Conservation (phyloP, 495 filamentous ascomycete genomes). For the Aspergillus avenaceus region DNA sequence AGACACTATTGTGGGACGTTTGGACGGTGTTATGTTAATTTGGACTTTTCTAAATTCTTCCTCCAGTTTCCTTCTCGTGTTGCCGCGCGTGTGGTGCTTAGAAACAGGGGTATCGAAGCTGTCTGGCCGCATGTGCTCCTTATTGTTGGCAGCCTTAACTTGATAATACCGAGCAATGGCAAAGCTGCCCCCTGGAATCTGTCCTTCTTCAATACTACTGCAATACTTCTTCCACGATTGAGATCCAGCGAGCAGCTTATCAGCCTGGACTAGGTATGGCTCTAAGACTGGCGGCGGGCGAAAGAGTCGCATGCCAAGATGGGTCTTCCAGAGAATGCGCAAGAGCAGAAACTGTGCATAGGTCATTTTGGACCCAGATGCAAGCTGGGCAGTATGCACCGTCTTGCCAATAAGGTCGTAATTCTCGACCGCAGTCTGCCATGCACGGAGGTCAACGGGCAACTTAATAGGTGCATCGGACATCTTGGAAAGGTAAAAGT, state of each 20-base stretch:
- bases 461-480: neutral
- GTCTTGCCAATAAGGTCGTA: constrained; percentile 3
- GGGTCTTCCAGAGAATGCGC: constrained; percentile 1
- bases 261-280: neutral
- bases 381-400: neutral
- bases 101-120: constrained; percentile 6
- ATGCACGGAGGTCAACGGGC: neutral
- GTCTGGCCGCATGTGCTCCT: neutral
- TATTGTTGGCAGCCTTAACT: neutral
- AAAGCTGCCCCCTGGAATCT: constrained; percentile 3
- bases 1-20: neutral
- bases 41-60: neutral
- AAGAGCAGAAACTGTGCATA: constrained; percentile 5
- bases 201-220: neutral
- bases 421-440: too few relatives aligned
- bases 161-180: constrained; percentile 5
- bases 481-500: neutral
- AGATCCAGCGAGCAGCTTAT: neutral
- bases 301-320: too few relatives aligned
- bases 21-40: neutral
- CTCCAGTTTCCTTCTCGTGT: constrained; percentile 18
- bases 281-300: too few relatives aligned
- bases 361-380: neutral
- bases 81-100: neutral
- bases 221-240: neutral